These are phyloP conservation scores for Diospyros kaki DNA, from an alignment of 148 eudicot genomes.

Conservation along the genomic window DNA sequence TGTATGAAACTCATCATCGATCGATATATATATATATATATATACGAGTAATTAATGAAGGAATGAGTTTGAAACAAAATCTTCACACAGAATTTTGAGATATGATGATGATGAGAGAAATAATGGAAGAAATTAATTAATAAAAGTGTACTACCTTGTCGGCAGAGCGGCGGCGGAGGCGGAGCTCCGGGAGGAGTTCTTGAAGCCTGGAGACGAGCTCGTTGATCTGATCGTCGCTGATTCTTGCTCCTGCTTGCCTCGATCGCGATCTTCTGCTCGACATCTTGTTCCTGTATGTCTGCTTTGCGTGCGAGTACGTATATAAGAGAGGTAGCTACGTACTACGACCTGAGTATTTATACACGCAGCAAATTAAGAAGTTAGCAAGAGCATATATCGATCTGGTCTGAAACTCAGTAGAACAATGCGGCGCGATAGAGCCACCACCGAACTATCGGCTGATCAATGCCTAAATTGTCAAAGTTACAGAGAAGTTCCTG, in stretches of 20 bases:
- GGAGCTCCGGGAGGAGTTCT: conserved; percentile 73
- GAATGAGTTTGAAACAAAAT: conserved; percentile 16
- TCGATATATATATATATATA: background rate
- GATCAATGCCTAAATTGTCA: too few species aligned
- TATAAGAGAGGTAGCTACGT: too few species aligned
- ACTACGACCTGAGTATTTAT: too few species aligned
- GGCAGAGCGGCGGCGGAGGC: conserved; percentile 36
- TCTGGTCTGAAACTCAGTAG: too few species aligned
- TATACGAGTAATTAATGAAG: conserved; percentile 18
- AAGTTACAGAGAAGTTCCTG: too few species aligned
- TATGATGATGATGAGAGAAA: background rate
- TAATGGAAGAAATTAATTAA: background rate
- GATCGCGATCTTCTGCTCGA: conserved; percentile 85
- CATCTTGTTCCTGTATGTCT: conserved; percentile 25
- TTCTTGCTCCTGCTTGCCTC: conserved; percentile 43
- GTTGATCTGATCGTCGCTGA: conserved; percentile 79
- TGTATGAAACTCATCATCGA: background rate
- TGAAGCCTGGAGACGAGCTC: conserved; percentile 53
- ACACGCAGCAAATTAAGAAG: too few species aligned
- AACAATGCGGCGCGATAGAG: too few species aligned
- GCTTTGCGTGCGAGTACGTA: too few species aligned
- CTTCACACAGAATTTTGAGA: conserved; percentile 10
- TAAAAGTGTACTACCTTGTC: conserved; percentile 54
- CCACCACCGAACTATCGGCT: too few species aligned
- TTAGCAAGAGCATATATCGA: too few species aligned